Percentiles rank a stretch among this genome's conserved stretches.
These are phyloP conservation scores for Trypanosoma mega DNA, from an alignment of 208 protist species.

Conservation along the genomic window DNA sequence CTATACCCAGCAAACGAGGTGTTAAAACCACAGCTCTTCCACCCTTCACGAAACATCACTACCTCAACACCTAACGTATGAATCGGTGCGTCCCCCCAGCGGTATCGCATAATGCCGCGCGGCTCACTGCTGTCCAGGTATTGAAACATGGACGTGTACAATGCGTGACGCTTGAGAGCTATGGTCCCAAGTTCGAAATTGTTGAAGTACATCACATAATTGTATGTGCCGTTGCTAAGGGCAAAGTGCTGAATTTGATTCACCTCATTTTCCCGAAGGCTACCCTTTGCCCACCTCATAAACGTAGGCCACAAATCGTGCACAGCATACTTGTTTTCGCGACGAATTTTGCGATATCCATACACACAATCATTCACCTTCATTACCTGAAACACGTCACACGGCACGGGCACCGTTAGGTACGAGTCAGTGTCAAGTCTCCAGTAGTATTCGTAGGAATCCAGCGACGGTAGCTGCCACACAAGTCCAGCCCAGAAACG, in stretches of 20 bases:
- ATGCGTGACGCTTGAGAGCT: slow-evolving; percentile 20
- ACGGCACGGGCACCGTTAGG: slow-evolving; percentile 24
- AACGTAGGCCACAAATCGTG: slow-evolving; percentile 12
- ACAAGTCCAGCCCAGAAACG: slow-evolving; percentile 35
- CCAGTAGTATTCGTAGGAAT: slow-evolving; percentile 55
- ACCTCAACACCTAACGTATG: slow-evolving; percentile 32
- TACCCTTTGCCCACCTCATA: slow-evolving; percentile 6
- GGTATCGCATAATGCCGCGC: slow-evolving; percentile 31
- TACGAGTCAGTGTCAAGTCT: slow-evolving; percentile 41
- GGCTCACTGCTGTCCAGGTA: slow-evolving; percentile 27
- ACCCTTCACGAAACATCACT: too few species aligned
- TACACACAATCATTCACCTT: slow-evolving; percentile 27
- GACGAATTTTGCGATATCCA: slow-evolving; percentile 22
- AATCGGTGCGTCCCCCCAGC: slow-evolving; percentile 37
- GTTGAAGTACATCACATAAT: slow-evolving; percentile 34
- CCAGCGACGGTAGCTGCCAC: slow-evolving; percentile 36
- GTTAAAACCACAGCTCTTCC: too few species aligned
- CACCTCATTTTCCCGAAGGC: neutral
- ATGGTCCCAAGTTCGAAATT: slow-evolving; percentile 38
- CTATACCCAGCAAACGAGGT: too few species aligned
- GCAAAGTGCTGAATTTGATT: neutral
- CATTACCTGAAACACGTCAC: slow-evolving; percentile 35
- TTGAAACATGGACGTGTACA: slow-evolving; percentile 25
- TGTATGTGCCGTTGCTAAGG: slow-evolving; percentile 9
- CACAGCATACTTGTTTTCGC: neutral